Percentiles rank a stretch among this genome's conserved stretches.
Evolutionary conservation across 768 basidiomycete genomes (phyloP).

Genomic region (Agaricus blazei): DNA sequence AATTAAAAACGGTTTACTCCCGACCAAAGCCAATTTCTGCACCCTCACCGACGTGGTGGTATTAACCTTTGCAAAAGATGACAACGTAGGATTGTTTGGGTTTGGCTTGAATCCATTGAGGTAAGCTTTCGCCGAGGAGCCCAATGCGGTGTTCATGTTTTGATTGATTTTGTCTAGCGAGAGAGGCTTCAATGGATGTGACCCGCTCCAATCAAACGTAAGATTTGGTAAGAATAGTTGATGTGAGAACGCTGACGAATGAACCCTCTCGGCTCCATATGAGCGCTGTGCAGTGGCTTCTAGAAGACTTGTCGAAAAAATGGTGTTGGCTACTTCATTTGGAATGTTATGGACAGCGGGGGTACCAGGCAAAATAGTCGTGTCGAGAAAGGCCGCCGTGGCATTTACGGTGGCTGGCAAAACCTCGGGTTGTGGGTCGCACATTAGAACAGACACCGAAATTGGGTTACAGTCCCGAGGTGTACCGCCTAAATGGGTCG

Average conservation of each 20-base stretch:
- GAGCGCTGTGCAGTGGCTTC: no score
- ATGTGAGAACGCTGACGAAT: not conserved
- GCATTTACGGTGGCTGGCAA: conserved; percentile 1
- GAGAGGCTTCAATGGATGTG: not conserved
- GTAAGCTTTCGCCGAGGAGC: conserved; percentile 2
- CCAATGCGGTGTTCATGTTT: not conserved
- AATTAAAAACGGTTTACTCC: conserved; percentile 3
- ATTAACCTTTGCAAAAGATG: not conserved
- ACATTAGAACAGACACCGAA: not conserved
- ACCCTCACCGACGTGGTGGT: not conserved
- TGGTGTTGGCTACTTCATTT: not conserved
- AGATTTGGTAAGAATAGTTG: not conserved
- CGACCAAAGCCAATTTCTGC: not conserved
- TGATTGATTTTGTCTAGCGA: not conserved
- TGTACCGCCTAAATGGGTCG: no score
- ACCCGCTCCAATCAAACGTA: not conserved
- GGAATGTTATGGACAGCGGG: not conserved
- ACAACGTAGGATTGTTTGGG: not conserved
- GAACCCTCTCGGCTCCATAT: not conserved
- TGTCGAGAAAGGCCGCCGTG: not conserved
- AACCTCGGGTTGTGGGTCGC: not conserved
- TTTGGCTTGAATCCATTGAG: not conserved
- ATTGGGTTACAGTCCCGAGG: not conserved
- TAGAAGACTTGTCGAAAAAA: no score
- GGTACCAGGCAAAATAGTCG: not conserved